Conservation (phyloP, 2,329 filamentous ascomycete genomes). For the Aspergillus puulaauensis region DNA sequence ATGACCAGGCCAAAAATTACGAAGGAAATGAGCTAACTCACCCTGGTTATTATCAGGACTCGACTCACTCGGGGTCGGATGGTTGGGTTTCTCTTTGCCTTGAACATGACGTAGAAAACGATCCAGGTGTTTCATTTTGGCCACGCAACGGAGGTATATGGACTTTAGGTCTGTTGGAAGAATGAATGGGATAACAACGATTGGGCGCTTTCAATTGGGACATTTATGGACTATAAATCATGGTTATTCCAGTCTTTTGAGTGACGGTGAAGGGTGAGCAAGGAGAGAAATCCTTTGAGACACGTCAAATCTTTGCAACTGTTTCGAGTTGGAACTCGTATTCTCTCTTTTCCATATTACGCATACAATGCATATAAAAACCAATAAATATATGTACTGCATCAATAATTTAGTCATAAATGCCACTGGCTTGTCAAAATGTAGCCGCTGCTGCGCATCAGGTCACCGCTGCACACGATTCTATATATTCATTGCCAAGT, state of each 20-base stretch:
- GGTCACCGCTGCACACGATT: background rate
- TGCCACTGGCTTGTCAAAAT: background rate
- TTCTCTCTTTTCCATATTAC: background rate
- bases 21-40: background rate
- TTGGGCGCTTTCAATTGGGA: background rate
- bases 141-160: slow-evolving; percentile 4
- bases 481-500: background rate
- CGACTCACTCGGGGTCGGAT: background rate
- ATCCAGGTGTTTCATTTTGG: slow-evolving; percentile 19
- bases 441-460: background rate
- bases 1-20: background rate
- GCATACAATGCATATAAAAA: background rate
- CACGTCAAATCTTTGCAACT: background rate
- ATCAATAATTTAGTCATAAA: background rate
- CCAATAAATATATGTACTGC: background rate
- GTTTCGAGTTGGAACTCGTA: background rate
- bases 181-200: slow-evolving; percentile 1
- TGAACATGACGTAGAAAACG: slow-evolving; percentile 18
- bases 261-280: background rate
- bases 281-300: background rate
- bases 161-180: background rate
- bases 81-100: slow-evolving; percentile 13
- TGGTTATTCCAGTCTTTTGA: background rate
- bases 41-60: background rate
- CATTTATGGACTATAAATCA: background rate